Evolutionary conservation across 2,329 filamentous ascomycete genomes (phyloP).

Genomic region (Uncinocarpus reesii): DNA sequence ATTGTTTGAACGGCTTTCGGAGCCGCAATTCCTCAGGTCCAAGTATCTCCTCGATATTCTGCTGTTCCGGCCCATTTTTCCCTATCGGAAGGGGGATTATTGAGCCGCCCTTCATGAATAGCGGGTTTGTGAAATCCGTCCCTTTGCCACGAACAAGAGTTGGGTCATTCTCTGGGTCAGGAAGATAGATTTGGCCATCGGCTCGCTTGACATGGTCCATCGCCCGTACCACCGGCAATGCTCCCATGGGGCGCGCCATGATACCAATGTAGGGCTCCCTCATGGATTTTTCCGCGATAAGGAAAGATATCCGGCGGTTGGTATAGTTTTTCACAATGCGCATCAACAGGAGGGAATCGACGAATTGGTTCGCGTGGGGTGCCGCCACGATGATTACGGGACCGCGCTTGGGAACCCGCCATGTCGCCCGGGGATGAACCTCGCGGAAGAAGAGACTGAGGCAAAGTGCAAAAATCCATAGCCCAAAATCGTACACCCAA

Average conservation of each 20-base stretch:
- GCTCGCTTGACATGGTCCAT: conserved; percentile 68
- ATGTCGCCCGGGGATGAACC: conserved; percentile 72
- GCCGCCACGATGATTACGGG: conserved; percentile 81
- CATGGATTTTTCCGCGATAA: conserved; percentile 81
- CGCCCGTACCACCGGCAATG: conserved; percentile 71
- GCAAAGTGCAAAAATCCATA: conserved; percentile 42
- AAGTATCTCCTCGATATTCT: conserved; percentile 61
- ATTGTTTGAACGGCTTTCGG: conserved; percentile 68
- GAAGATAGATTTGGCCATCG: conserved; percentile 63
- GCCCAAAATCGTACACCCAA: conserved; percentile 27
- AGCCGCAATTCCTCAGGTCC: conserved; percentile 62
- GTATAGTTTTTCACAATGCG: conserved; percentile 68
- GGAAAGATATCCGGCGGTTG: conserved; percentile 65
- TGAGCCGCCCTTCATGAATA: conserved; percentile 61
- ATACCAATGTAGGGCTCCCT: conserved; percentile 68
- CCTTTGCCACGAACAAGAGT: conserved; percentile 60
- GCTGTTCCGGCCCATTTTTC: conserved; percentile 59
- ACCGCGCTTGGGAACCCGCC: conserved; percentile 68
- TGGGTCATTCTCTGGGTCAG: conserved; percentile 60
- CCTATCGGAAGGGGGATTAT: conserved; percentile 63
- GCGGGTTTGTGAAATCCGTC: conserved; percentile 57
- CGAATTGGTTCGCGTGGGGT: conserved; percentile 84
- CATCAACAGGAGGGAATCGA: conserved; percentile 76
- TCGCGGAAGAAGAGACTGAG: conserved; percentile 86
- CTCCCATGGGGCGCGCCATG: conserved; percentile 65